Evolutionary conservation across 768 basidiomycete genomes (phyloP).

Genomic region (Xerocomellus amylosporus): DNA sequence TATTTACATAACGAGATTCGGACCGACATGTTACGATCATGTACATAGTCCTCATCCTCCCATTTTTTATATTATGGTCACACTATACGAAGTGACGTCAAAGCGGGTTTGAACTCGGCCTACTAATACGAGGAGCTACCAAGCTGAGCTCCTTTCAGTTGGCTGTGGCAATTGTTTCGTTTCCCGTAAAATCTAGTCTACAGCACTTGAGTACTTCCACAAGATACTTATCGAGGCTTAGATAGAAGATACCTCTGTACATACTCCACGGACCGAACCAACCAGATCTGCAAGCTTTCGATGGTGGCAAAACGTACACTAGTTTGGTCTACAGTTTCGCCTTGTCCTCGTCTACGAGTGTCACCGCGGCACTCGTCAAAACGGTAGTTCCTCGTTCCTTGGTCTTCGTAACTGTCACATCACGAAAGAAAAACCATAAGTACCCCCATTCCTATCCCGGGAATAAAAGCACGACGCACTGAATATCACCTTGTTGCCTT

Average conservation of each 20-base stretch:
- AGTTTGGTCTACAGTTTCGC: constrained; percentile 50
- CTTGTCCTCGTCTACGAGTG: constrained; percentile 53
- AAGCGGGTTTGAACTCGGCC: neutral
- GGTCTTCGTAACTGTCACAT: constrained; percentile 67
- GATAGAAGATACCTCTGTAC: no score
- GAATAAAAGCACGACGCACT: constrained; percentile 49
- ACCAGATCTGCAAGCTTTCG: neutral
- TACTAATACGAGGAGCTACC: no score
- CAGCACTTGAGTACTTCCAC: no score
- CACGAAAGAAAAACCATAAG: neutral
- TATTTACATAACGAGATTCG: neutral
- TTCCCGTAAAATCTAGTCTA: no score
- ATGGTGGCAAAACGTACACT: neutral
- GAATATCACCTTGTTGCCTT: constrained; percentile 87
- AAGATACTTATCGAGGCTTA: no score
- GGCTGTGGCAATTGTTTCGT: neutral
- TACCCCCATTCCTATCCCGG: neutral
- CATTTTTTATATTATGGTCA: neutral
- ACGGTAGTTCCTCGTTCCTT: constrained; percentile 79
- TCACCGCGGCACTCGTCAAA: constrained; percentile 79
- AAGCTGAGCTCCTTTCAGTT: no score
- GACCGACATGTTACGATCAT: constrained; percentile 18
- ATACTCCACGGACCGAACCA: neutral
- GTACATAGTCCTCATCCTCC: neutral
- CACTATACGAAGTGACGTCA: neutral